phyloP scores from a whole-genome alignment of 2,329 filamentous ascomycete species.

The Diaporthe citriasiana region DNA sequence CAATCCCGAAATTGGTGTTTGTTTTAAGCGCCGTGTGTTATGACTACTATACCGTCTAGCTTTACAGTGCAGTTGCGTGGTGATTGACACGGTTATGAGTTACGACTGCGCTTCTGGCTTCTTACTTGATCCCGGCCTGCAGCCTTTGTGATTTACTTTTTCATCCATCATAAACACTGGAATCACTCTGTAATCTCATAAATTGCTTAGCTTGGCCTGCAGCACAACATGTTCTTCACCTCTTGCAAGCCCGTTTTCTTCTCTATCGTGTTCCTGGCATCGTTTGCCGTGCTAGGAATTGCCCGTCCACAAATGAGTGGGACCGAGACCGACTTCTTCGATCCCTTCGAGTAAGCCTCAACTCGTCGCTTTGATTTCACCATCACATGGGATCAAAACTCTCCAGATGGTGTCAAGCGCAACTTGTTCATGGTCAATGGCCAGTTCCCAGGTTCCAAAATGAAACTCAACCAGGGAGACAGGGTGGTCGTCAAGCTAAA shows the following conservation, averaged over 20 bases:
- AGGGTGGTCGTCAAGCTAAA: neutral
- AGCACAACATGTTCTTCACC: neutral
- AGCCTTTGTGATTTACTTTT: neutral
- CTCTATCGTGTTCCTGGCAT: neutral
- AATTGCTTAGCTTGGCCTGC: too few relatives aligned
- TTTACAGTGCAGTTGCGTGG: neutral
- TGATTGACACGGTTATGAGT: neutral
- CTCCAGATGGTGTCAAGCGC: neutral
- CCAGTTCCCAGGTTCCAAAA: neutral
- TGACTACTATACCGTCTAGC: neutral
- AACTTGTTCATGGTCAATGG: slow-evolving; percentile 1
- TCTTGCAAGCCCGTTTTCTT: neutral
- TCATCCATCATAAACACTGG: neutral
- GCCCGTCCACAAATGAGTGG: neutral
- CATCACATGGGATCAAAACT: neutral
- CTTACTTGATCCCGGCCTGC: neutral
- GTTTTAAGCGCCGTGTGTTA: neutral
- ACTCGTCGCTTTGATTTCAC: neutral
- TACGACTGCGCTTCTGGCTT: neutral
- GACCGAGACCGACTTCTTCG: neutral
- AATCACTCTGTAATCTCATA: neutral
- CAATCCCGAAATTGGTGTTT: neutral
- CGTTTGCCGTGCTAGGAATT: neutral
- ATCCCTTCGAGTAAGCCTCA: neutral
- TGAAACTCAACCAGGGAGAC: neutral